Percentiles rank a stretch among this genome's conserved stretches.
phyloP scores from a whole-genome alignment of 1,284 basidiomycete species.

The Cryptococcus floricola region DNA sequence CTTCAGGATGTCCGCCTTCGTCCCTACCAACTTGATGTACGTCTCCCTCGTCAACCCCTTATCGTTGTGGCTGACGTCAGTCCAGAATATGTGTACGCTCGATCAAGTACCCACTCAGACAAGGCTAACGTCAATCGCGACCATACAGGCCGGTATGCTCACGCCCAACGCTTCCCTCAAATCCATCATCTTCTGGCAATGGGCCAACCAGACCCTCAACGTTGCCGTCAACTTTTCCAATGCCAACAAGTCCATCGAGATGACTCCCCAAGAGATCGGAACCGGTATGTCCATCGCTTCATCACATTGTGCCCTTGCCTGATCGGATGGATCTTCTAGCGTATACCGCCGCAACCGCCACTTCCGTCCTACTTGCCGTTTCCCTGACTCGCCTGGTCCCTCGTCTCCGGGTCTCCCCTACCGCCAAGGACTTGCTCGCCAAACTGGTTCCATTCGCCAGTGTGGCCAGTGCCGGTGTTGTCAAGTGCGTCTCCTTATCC shows the following conservation, averaged over 20 bases:
- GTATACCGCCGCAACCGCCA: slow-evolving; percentile 53
- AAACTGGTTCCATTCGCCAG: slow-evolving; percentile 55
- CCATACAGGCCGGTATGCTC: slow-evolving; percentile 50
- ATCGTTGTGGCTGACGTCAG: slow-evolving; percentile 2
- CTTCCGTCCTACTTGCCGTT: slow-evolving; percentile 54
- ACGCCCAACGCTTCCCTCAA: slow-evolving; percentile 49
- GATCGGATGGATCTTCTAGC: slow-evolving; percentile 28
- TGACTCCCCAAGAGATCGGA: slow-evolving; percentile 51
- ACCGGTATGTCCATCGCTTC: slow-evolving; percentile 24
- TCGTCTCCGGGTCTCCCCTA: slow-evolving; percentile 36
- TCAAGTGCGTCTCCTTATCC: slow-evolving; percentile 42
- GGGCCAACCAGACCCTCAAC: slow-evolving; percentile 55
- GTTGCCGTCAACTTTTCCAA: slow-evolving; percentile 51
- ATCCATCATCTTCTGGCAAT: slow-evolving; percentile 55
- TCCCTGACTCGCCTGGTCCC: slow-evolving; percentile 53
- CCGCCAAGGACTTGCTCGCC: slow-evolving; percentile 44
- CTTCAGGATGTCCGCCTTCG: slow-evolving; percentile 55
- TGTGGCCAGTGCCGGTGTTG: slow-evolving; percentile 53
- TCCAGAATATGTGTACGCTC: slow-evolving; percentile 29
- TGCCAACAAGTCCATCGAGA: slow-evolving; percentile 52
- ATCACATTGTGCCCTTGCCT: neutral
- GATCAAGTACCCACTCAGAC: neutral
- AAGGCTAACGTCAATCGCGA: neutral
- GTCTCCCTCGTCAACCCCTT: slow-evolving; percentile 5
- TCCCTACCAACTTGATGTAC: slow-evolving; percentile 55